Evolutionary conservation across 2,329 filamentous ascomycete species (phyloP).

Genomic region (Trichoderma hamatum): DNA sequence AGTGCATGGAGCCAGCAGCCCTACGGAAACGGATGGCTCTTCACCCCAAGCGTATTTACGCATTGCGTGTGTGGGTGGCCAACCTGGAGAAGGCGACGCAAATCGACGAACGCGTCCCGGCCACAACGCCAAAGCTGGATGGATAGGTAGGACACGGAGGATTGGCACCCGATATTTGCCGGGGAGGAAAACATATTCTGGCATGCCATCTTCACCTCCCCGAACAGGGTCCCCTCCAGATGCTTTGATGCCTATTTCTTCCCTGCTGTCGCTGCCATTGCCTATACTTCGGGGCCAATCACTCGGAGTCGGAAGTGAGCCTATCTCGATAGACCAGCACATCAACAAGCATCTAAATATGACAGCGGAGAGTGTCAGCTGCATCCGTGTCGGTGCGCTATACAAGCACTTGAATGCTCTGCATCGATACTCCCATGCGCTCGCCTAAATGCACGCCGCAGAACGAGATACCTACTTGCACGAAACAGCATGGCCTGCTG

Average conservation of each 20-base stretch:
- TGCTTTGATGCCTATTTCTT: neutral
- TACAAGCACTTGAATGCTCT: neutral
- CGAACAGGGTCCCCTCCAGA: neutral
- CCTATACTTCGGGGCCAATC: neutral
- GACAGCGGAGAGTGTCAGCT: neutral
- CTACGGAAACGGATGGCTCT: neutral
- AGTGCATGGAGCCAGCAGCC: neutral
- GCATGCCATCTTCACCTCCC: neutral
- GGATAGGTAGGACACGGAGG: neutral
- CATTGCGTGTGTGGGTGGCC: neutral
- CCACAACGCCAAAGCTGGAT: neutral
- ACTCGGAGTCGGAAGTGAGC: neutral
- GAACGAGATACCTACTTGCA: neutral
- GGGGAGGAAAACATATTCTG: neutral
- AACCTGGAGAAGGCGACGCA: neutral
- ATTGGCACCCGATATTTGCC: conserved; percentile 10
- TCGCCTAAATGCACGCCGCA: neutral
- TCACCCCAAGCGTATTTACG: neutral
- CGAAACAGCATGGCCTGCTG: neutral
- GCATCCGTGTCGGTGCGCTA: neutral
- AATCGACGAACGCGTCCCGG: neutral
- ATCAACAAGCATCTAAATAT: neutral
- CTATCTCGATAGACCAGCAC: neutral
- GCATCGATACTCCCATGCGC: conserved; percentile 11
- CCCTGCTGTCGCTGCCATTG: neutral